Base-by-base conservation (phyloP, 2,329 filamentous ascomycete species). In the Ilyonectria destructans region DNA sequence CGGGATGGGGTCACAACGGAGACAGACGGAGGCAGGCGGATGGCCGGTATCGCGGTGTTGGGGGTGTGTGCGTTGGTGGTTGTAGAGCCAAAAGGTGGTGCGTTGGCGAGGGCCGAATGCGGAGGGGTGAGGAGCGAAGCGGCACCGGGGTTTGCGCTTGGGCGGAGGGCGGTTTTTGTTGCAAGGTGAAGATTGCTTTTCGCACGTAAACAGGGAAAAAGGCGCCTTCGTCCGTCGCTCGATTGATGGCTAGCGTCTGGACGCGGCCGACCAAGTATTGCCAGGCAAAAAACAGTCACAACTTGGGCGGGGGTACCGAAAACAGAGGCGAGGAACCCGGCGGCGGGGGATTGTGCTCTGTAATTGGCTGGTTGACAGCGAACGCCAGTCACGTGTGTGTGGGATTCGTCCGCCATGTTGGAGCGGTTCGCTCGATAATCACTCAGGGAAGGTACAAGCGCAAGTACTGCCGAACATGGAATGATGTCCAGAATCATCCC, bases 41-140 rank as follows among this genome's bases (percentile, higher is more conserved):
- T 62, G 72, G 74, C 73, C 73, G 74, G 74, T 77, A 73, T 77
- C 73, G 74, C 74, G 66, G 59, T 74, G 71, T 71, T 69, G 69
- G 65, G 73, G 74, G 67, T 68, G 68, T n/a, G 71, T 69, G 74
- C 68, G 73, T 71, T 65, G 74, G 62, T 58, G 64, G 56, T 40
- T 71, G 71, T 62, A 66, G 69, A 65, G 67, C 71, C 57, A 69
- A 68, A 58, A 57, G 35, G 62, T 46, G 57, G 60, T 66, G 73
- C 66, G 76, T 64, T 71, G 76, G 67, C 62, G 67, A 73, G 65
- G 73, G 77, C 78, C 78, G 78, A 80, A 71, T 79, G 77, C 78
- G 78, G 78, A 78, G 78, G 66, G 72, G 73, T 69, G 77, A 77
- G 77, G 77, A 76, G 77, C 58, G 72, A 68, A 71, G 74, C 73